Base-by-base conservation (phyloP, 176 grass and related monocot genomes). In the Phragmites australis region DNA sequence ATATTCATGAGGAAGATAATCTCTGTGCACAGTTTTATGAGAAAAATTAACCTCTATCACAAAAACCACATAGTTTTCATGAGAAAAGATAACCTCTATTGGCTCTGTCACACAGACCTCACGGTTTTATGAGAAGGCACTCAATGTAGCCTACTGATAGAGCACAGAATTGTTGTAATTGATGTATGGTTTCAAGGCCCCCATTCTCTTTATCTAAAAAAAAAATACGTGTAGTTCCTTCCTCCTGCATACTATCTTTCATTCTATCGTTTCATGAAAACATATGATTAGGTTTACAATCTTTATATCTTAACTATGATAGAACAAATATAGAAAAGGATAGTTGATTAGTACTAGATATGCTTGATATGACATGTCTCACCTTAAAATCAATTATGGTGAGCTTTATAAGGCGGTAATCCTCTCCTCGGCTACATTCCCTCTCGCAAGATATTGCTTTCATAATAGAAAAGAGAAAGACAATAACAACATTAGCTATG, bases 381-480 rank as follows among this genome's bases (percentile, higher is more conserved):
- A 98, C 92, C 76, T 85, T 72, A 86, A 89, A 98, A 88, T 98
- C 93, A 77, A 94, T 91, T 49, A 98, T 84, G 23, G 88, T 81
- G 55, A 98, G 95, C 77, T 94, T 98, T 77, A 98, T 93, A 65
- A 98, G 85, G 70, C 90, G 90, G 81, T 94, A 94, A 87, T 94
- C 95, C 69, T 98, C 90, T 88, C 95, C 92, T 48, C 88, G 86
- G 86, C 95, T 98, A 54, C 95, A 98, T 85, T 98, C 95, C 86
- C 92, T 89, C 75, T 98, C 95, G 3, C 95, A 98, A 74, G 86
- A 87, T 88, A 94, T 92, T 50, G 93, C 95, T 97, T 49, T 70
- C 56, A 92, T 50, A 37, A 47, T 18, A 89, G 25, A 79, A 51
- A 87, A 50, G 10, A 15, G 48, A 76, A 75, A 21, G 48, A 47